phyloP scores from a whole-genome alignment of 2,329 filamentous ascomycete species.

The Sclerotinia glacialis region DNA sequence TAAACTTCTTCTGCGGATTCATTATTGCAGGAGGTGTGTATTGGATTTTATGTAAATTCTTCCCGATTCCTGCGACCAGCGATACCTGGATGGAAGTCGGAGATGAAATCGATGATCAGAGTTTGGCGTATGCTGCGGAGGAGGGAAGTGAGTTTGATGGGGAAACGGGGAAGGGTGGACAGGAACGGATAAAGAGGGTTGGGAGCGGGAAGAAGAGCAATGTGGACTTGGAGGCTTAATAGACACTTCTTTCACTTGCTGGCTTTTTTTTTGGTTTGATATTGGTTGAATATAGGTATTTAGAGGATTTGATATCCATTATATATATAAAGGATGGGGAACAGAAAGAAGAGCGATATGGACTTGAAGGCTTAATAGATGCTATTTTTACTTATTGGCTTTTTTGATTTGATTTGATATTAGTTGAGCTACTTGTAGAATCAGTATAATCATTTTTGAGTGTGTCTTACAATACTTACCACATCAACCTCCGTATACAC shows the following conservation, averaged over 20 bases:
- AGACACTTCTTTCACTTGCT: neutral
- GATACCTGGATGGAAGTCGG: constrained; percentile 75
- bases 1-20: constrained; percentile 90
- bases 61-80: constrained; percentile 71
- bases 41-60: constrained; percentile 65
- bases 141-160: constrained; percentile 26
- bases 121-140: constrained; percentile 33
- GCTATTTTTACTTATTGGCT: too few relatives aligned
- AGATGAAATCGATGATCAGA: constrained; percentile 54
- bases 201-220: constrained; percentile 8
- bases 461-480: too few relatives aligned
- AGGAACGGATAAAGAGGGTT: neutral
- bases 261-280: neutral
- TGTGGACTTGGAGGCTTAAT: constrained; percentile 15
- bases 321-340: too few relatives aligned
- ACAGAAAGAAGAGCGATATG: too few relatives aligned
- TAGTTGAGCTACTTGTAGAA: too few relatives aligned
- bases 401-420: too few relatives aligned
- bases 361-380: too few relatives aligned
- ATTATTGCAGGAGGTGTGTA: constrained; percentile 66
- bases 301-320: neutral
- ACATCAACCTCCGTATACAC: too few relatives aligned
- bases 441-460: too few relatives aligned
- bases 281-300: neutral
- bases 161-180: neutral